A percentile compares a stretch with the other conserved stretches of the same genome.
phyloP scores from a whole-genome alignment of 106 monocot genomes.

The Gastrodia elata region DNA sequence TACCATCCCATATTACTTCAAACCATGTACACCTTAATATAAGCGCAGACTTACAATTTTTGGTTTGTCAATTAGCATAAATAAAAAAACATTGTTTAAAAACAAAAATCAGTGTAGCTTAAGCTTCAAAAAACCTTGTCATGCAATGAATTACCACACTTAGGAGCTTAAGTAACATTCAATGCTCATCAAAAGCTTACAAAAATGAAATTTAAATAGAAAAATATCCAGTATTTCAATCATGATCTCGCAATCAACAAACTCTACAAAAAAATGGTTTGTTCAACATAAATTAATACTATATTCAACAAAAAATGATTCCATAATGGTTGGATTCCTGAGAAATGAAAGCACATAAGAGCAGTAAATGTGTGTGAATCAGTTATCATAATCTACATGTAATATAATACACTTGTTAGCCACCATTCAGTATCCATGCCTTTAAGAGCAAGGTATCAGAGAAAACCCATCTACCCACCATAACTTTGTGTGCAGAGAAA shows the following conservation, averaged over 20 bases:
- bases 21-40: no score
- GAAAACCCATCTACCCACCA: neutral
- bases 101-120: neutral
- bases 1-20: no score
- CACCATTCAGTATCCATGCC: neutral
- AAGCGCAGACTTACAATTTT: no score
- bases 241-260: neutral
- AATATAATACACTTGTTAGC: neutral
- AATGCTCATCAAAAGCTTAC: neutral
- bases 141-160: neutral
- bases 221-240: neutral
- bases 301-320: neutral
- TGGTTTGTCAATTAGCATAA: no score
- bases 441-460: no score
- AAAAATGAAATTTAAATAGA: neutral
- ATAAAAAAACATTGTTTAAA: neutral
- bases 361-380: neutral
- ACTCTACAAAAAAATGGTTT: neutral
- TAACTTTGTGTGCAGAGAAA: neutral
- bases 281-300: neutral
- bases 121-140: neutral
- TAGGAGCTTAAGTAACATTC: neutral
- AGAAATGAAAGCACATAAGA: neutral
- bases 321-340: neutral
- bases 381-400: neutral